These are phyloP conservation scores for Fusarium miscanthi DNA, from an alignment of 2,329 filamentous ascomycete genomes.

Conservation along the genomic window DNA sequence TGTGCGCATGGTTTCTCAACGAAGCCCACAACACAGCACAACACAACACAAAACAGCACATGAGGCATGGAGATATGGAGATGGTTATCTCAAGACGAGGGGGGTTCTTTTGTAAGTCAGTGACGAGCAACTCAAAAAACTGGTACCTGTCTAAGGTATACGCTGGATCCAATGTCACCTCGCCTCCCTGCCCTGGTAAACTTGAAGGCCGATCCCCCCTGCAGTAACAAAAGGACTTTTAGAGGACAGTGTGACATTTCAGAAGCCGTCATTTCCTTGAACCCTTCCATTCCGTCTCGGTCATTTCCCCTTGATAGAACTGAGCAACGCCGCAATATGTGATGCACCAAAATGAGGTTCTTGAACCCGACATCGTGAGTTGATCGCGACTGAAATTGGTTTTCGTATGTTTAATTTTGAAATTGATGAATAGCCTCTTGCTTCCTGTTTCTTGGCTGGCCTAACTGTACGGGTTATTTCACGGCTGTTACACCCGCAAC, in stretches of 20 bases:
- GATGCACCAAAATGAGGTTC: neutral
- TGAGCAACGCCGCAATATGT: neutral
- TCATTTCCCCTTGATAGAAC: neutral
- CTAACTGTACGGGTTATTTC: neutral
- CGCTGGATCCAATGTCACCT: slow-evolving; percentile 11
- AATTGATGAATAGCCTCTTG: neutral
- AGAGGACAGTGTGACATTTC: slow-evolving; percentile 23
- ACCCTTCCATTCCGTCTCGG: neutral
- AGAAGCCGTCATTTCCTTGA: neutral
- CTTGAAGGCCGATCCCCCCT: slow-evolving; percentile 29
- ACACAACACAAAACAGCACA: neutral
- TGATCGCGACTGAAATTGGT: neutral
- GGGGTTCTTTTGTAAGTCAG: slow-evolving; percentile 7
- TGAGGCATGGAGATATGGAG: neutral
- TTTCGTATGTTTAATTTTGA: neutral
- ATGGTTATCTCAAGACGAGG: neutral
- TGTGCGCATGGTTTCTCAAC: neutral
- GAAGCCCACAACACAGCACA: neutral
- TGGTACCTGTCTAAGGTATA: neutral
- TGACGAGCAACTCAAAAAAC: neutral
- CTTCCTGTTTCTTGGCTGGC: neutral
- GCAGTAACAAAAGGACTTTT: slow-evolving; percentile 10
- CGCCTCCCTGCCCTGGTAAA: slow-evolving; percentile 3
- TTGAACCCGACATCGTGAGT: neutral
- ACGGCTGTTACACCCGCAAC: slow-evolving; percentile 5